phyloP scores from a whole-genome alignment of 2,329 filamentous ascomycete genomes.

The Colletotrichum truncatum region DNA sequence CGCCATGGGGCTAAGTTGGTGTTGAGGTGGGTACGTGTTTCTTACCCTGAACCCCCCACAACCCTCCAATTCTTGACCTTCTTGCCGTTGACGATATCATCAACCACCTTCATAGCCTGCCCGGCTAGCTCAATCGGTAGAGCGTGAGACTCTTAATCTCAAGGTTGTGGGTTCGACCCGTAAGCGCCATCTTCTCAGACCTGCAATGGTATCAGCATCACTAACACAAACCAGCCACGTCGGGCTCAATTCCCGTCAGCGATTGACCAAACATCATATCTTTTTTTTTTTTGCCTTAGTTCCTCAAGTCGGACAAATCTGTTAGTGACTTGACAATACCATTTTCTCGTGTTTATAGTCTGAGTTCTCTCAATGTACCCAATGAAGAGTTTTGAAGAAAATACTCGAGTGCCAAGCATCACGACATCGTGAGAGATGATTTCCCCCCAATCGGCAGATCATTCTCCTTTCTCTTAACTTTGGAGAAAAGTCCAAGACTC shows the following conservation, averaged over 20 bases:
- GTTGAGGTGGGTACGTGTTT: constrained; percentile 1
- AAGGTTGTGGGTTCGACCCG: constrained; percentile 62
- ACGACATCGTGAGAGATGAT: too few relatives aligned
- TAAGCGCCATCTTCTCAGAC: background rate
- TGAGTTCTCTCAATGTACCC: too few relatives aligned
- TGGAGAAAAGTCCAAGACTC: background rate
- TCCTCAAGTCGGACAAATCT: too few relatives aligned
- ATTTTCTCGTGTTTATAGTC: too few relatives aligned
- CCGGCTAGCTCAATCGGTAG: constrained; percentile 76
- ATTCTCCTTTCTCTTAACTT: background rate
- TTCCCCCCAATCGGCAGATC: background rate
- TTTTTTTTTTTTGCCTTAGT: background rate
- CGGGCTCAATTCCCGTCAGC: constrained; percentile 28
- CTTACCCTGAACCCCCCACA: constrained; percentile 15
- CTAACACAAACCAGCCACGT: constrained; percentile 21
- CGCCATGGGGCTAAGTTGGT: constrained; percentile 10
- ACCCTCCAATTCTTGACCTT: background rate
- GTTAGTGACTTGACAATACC: too few relatives aligned
- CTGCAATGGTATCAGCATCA: background rate
- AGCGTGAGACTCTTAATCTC: constrained; percentile 78
- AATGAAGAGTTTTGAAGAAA: too few relatives aligned
- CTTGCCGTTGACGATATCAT: background rate
- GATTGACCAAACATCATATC: constrained; percentile 1
- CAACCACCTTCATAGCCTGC: constrained; percentile 36
- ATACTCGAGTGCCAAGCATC: too few relatives aligned